phyloP scores from a whole-genome alignment of 805 yeast species.

The Spathaspora arborariae region DNA sequence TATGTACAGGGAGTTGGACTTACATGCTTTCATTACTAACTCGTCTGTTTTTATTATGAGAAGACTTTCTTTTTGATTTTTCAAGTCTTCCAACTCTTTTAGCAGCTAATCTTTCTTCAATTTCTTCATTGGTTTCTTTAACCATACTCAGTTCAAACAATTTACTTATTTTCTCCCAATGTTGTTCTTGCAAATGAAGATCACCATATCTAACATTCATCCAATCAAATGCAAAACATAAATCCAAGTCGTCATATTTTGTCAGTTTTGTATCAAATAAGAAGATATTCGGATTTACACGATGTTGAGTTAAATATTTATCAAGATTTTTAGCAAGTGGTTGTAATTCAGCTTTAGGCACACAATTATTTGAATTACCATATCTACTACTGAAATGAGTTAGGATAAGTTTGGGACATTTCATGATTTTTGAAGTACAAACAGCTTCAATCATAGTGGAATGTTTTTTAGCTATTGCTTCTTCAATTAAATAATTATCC shows the following conservation, averaged over 20 bases:
- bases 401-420: constrained; percentile 62
- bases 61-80: constrained; percentile 19
- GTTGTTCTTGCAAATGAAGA: constrained; percentile 6
- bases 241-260: constrained; percentile 27
- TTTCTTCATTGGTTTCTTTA: constrained; percentile 18
- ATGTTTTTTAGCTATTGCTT: constrained; percentile 80
- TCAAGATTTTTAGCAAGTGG: constrained; percentile 20
- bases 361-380: constrained; percentile 32
- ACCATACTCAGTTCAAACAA: constrained; percentile 14
- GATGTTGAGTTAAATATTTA: constrained; percentile 23
- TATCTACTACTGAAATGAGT: constrained; percentile 95
- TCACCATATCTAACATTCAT: constrained; percentile 27
- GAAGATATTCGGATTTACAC: constrained; percentile 24
- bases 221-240: constrained; percentile 39
- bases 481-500: constrained; percentile 71
- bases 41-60: constrained; percentile 17
- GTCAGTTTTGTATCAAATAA: constrained; percentile 3
- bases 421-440: constrained; percentile 64
- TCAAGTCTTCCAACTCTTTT: constrained; percentile 20
- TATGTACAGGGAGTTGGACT: too few relatives aligned
- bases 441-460: constrained; percentile 89
- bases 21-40: constrained; percentile 7
- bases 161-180: constrained; percentile 17
- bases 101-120: constrained; percentile 30
- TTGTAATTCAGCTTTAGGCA: constrained; percentile 18